Evolutionary conservation across 2,329 filamentous ascomycete genomes (phyloP).

Genomic region (Aspergillus oerlinghausenensis): DNA sequence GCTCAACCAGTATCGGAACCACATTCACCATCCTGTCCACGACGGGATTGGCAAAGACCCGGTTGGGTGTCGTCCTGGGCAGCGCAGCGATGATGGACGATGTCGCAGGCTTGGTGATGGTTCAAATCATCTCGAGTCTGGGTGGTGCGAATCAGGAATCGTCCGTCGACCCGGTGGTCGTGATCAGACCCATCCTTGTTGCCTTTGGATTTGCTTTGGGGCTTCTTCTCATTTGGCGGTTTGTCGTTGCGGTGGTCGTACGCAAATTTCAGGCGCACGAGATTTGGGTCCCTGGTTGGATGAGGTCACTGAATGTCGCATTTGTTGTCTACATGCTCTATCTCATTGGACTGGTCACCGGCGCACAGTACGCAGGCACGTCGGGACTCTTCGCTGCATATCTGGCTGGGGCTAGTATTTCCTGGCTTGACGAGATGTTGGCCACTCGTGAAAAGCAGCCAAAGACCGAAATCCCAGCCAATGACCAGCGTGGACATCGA

Average conservation of each 20-base stretch:
- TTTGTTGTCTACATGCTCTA: slow-evolving; percentile 43
- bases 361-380: slow-evolving; percentile 51
- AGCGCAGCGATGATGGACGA: slow-evolving; percentile 80
- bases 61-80: slow-evolving; percentile 59
- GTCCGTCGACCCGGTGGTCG: slow-evolving; percentile 36
- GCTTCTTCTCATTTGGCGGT: slow-evolving; percentile 24
- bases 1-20: slow-evolving; percentile 70
- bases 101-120: slow-evolving; percentile 71
- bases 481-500: not conserved
- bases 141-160: slow-evolving; percentile 55
- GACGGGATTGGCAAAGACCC: slow-evolving; percentile 51
- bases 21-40: slow-evolving; percentile 63
- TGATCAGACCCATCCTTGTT: slow-evolving; percentile 50
- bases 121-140: slow-evolving; percentile 65
- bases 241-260: slow-evolving; percentile 12
- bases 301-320: slow-evolving; percentile 18
- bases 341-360: slow-evolving; percentile 45
- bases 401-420: slow-evolving; percentile 50
- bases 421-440: slow-evolving; percentile 45
- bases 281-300: slow-evolving; percentile 5
- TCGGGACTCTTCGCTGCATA: slow-evolving; percentile 56
- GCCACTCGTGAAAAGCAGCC: not conserved
- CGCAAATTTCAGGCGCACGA: slow-evolving; percentile 3
- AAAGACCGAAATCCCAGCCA: not conserved
- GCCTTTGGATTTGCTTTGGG: slow-evolving; percentile 36